Percentiles rank a stretch among this genome's conserved stretches.
Evolutionary conservation across 2,329 filamentous ascomycete species (phyloP).

Genomic region (Biscogniauxia mediterranea): DNA sequence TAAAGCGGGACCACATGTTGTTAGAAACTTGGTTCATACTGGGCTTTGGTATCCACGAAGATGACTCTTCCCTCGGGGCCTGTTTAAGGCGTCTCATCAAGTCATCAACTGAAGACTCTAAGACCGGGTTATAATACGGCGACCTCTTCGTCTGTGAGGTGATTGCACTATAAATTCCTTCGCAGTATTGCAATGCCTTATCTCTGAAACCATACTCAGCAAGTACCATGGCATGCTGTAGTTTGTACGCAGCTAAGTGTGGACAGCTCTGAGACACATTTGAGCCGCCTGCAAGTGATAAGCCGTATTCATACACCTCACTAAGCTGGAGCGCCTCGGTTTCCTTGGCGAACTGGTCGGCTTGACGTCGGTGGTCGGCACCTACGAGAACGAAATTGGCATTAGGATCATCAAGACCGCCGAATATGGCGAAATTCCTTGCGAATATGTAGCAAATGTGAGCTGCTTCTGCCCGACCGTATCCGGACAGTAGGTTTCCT

Average conservation of each 20-base stretch:
- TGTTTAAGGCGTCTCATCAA: conserved; percentile 79
- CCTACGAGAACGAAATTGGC: conserved; percentile 82
- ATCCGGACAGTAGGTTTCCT: conserved; percentile 78
- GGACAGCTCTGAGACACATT: conserved; percentile 61
- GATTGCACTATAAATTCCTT: conserved; percentile 73
- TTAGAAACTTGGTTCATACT: conserved; percentile 95
- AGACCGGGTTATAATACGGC: conserved; percentile 75
- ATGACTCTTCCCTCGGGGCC: conserved; percentile 76
- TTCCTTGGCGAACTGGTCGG: conserved; percentile 73
- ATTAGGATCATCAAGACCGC: conserved; percentile 77
- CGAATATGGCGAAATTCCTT: conserved; percentile 66
- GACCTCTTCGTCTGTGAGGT: conserved; percentile 80
- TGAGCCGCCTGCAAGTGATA: conserved; percentile 65
- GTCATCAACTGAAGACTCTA: conserved; percentile 79
- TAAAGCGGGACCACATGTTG: conserved; percentile 88
- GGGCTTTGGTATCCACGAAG: conserved; percentile 90
- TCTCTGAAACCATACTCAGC: conserved; percentile 79
- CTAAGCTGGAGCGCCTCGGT: conserved; percentile 88
- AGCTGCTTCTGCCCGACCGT: conserved; percentile 85
- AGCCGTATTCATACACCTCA: conserved; percentile 90
- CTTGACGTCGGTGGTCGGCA: conserved; percentile 72
- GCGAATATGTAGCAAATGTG: conserved; percentile 94
- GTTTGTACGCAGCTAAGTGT: conserved; percentile 86
- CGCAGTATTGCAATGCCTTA: conserved; percentile 89
- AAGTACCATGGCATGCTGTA: conserved; percentile 80